A percentile compares a stretch with the other conserved stretches of the same genome.
phyloP scores from a whole-genome alignment of 2,329 filamentous ascomycete genomes.

The Gaeumannomyces tritici region DNA sequence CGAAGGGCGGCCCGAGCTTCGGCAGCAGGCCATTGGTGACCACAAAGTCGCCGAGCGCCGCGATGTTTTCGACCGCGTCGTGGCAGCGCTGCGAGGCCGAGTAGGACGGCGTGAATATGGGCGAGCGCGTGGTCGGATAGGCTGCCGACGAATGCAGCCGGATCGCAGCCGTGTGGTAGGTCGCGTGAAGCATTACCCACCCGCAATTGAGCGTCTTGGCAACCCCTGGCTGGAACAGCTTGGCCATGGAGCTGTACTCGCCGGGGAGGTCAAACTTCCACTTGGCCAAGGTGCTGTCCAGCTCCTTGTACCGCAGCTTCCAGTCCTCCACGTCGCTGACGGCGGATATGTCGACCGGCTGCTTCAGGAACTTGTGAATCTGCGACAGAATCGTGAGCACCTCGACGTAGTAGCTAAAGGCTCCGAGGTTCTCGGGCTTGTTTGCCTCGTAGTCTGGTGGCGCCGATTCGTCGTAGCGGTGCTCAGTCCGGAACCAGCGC shows the following conservation, averaged over 20 bases:
- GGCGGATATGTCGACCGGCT: constrained; percentile 79
- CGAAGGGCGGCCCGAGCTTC: constrained; percentile 81
- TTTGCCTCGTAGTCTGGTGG: constrained; percentile 54
- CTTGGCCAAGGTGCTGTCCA: constrained; percentile 67
- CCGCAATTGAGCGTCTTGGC: constrained; percentile 67
- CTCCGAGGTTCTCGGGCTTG: constrained; percentile 71
- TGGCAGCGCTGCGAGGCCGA: constrained; percentile 77
- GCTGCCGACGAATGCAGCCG: constrained; percentile 85
- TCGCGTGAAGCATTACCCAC: constrained; percentile 86
- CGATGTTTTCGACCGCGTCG: constrained; percentile 73
- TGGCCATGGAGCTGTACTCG: constrained; percentile 77
- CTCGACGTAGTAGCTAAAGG: constrained; percentile 86
- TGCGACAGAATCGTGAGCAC: constrained; percentile 78
- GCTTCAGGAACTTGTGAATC: constrained; percentile 82
- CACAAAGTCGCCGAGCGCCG: constrained; percentile 69
- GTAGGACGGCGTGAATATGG: constrained; percentile 83
- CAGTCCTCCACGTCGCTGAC: constrained; percentile 79
- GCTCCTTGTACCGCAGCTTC: constrained; percentile 77
- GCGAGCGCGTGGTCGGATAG: constrained; percentile 80
- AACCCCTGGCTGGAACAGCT: constrained; percentile 60
- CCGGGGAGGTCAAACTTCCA: constrained; percentile 79
- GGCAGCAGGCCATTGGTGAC: constrained; percentile 63
- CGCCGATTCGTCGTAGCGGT: constrained; percentile 21
- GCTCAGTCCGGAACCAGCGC: constrained; percentile 59
- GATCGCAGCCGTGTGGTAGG: constrained; percentile 84